Evolutionary conservation across 805 yeast species (phyloP).

Genomic region (Lipomyces sp.): DNA sequence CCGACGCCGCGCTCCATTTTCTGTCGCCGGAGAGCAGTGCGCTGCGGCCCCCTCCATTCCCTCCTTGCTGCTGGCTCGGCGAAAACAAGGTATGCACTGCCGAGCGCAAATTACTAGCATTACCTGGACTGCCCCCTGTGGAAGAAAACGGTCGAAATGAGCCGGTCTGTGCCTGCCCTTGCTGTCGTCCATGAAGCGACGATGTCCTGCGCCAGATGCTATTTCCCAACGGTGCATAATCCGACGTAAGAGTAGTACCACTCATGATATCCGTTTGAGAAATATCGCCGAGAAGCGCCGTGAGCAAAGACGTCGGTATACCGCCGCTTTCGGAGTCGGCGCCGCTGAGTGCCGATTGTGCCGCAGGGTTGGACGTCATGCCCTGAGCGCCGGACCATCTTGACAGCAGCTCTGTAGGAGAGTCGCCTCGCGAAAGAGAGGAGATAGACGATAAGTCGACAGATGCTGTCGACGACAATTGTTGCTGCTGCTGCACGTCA

Average conservation of each 20-base stretch:
- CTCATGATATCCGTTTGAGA: not conserved
- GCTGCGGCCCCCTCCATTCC: not conserved
- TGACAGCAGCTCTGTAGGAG: constrained; percentile 13
- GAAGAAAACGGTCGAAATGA: no score
- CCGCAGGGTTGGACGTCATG: no score
- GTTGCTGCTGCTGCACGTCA: not conserved
- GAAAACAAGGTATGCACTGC: no score
- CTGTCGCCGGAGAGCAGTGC: not conserved
- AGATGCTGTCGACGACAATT: no score
- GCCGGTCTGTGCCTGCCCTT: not conserved
- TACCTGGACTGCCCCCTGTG: no score
- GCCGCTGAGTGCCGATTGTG: no score
- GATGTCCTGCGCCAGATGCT: constrained; percentile 20
- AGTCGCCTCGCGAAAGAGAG: no score
- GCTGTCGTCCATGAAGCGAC: constrained; percentile 1
- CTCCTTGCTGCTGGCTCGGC: no score
- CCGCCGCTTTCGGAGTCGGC: no score
- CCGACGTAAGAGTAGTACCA: constrained; percentile 4
- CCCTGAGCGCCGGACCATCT: no score
- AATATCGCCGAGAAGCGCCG: not conserved
- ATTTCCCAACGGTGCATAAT: constrained; percentile 18
- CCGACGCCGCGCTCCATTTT: constrained; percentile 5
- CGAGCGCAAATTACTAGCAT: no score
- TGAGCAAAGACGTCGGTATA: not conserved
- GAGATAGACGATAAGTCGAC: no score